Base-by-base conservation (phyloP, 1,284 basidiomycete species). In the Lentinula novae-zelandiae region DNA sequence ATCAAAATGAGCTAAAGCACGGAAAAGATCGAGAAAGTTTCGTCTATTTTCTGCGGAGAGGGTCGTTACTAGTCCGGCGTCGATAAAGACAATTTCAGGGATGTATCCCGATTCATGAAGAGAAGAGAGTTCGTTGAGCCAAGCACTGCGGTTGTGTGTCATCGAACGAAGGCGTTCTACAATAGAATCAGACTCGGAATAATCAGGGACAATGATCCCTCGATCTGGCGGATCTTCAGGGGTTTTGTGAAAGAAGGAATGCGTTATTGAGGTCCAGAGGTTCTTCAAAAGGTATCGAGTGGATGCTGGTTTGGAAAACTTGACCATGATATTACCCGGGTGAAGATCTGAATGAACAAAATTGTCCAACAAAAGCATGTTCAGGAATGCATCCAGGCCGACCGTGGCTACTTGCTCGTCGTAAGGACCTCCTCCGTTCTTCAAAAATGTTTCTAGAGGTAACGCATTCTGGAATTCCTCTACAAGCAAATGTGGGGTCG, bases 291-390 rank as follows among this genome's bases (percentile, higher is more conserved):
- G 74, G 63, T 82, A 80, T 54, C 79, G 75, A 1, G 85, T 87
- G 0, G 86, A 82, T 7, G 85, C 80, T 0, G 92, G 92, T 71
- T 90, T 91, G 72, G 88, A 89, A 75, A 98, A 97, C 72, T 96
- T 96, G 77, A 98, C 88, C 90, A 98, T 95, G 74, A 98, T 96
- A 73, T 98, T 98, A 34, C 96, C 96, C 0, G 95, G 94, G 73
- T 93, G 92, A 31, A 97, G 81, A 73, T 97, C 96, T 2, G 96
- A 89, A 72, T 99, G 96, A 1, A 96, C 95, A 75, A 98, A 99
- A 74, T 99, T 99, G 76, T 99, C 96, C 52, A 99, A 80, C 1
- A 99, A 80, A 22, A 99, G 85, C 96, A 99, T 99, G 76, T 98
- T 95, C 92, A 99, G 73, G 76, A 99, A 99, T 0, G 96, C 95